These are phyloP conservation scores for Xylaria scruposa DNA, from an alignment of 495 filamentous ascomycete genomes.

Conservation along the genomic window DNA sequence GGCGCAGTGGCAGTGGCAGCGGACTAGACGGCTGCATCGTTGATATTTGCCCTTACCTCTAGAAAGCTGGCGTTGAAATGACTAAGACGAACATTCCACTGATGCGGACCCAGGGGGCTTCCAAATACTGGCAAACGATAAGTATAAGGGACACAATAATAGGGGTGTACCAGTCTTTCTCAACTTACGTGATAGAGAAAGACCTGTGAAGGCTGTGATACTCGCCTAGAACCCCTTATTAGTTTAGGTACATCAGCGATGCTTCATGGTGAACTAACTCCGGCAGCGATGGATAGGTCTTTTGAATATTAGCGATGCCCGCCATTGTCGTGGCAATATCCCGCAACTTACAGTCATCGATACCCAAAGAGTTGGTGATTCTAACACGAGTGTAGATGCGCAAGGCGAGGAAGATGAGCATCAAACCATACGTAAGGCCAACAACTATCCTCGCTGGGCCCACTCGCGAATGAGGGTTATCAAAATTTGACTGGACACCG, in stretches of 20 bases:
- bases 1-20: neutral
- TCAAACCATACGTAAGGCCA: constrained; percentile 25
- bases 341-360: constrained; percentile 31
- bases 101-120: constrained; percentile 26
- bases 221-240: constrained; percentile 16
- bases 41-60: constrained; percentile 1
- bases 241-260: neutral
- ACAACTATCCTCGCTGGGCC: constrained; percentile 21
- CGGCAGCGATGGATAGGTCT: constrained; percentile 29
- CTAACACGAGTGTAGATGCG: constrained; percentile 29
- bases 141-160: neutral
- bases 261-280: constrained; percentile 23
- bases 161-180: neutral
- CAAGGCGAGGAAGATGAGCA: constrained; percentile 30
- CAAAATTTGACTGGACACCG: constrained; percentile 29
- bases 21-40: neutral
- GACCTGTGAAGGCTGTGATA: constrained; percentile 25
- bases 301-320: constrained; percentile 16
- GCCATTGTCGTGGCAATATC: neutral
- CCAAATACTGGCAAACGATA: constrained; percentile 20
- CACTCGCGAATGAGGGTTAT: constrained; percentile 25
- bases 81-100: constrained; percentile 30
- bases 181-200: constrained; percentile 26
- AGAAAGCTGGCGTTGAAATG: constrained; percentile 16
- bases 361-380: constrained; percentile 22